phyloP scores from a whole-genome alignment of 2,329 filamentous ascomycete genomes.

The Fusarium succisae region DNA sequence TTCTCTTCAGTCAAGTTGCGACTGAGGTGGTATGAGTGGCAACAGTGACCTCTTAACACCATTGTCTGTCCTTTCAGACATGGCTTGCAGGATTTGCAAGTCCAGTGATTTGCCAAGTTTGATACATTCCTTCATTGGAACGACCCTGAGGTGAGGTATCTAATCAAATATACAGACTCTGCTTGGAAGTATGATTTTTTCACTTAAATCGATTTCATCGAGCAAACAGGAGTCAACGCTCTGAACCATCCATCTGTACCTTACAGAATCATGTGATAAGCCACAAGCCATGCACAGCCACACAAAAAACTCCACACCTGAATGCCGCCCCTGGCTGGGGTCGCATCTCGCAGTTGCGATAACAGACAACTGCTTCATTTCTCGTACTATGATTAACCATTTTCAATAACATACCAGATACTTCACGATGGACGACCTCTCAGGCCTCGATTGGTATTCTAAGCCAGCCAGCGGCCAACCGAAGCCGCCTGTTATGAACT shows the following conservation, averaged over 20 bases:
- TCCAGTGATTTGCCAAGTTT: not conserved
- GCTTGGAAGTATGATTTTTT: not conserved
- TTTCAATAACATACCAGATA: slow-evolving; percentile 33
- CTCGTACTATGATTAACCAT: slow-evolving; percentile 40
- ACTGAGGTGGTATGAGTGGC: too few relatives aligned
- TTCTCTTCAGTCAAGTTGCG: not conserved
- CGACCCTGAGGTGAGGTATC: not conserved
- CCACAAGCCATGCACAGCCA: slow-evolving; percentile 35
- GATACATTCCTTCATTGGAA: not conserved
- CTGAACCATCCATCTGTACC: not conserved
- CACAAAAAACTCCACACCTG: slow-evolving; percentile 35
- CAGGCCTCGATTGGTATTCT: slow-evolving; percentile 67
- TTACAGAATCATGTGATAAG: slow-evolving; percentile 24
- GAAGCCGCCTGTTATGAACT: slow-evolving; percentile 54
- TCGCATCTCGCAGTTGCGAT: slow-evolving; percentile 33
- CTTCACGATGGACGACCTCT: slow-evolving; percentile 68
- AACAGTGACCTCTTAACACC: not conserved
- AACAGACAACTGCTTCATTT: slow-evolving; percentile 27
- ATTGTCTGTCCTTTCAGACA: not conserved
- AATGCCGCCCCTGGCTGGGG: slow-evolving; percentile 38
- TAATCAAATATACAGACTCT: not conserved
- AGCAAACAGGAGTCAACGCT: not conserved
- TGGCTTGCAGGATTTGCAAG: not conserved
- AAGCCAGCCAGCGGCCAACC: slow-evolving; percentile 50
- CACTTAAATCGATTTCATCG: not conserved